Percentiles rank a stretch among this genome's conserved stretches.
Evolutionary conservation across 2,329 filamentous ascomycete genomes (phyloP).

Genomic region (Arthrobotrys sinensis): DNA sequence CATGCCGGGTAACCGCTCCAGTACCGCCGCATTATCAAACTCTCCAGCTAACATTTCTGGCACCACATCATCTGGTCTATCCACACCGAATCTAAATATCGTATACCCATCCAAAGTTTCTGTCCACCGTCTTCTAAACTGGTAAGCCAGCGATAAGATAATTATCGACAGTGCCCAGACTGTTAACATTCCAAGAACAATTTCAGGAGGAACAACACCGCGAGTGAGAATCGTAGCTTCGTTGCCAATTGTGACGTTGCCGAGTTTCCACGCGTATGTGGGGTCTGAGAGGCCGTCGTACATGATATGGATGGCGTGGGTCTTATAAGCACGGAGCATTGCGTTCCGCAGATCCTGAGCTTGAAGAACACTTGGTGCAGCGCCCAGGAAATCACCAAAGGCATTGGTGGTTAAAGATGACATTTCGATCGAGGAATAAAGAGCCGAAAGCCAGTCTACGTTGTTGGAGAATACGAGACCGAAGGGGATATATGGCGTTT

Average conservation of each 20-base stretch:
- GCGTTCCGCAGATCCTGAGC: constrained; percentile 37
- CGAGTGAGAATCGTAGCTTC: constrained; percentile 36
- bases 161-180: constrained; percentile 49
- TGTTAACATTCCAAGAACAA: constrained; percentile 35
- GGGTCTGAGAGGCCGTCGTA: constrained; percentile 50
- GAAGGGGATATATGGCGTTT: constrained; percentile 31
- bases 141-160: constrained; percentile 33
- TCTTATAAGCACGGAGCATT: constrained; percentile 51
- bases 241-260: constrained; percentile 34
- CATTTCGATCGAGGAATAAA: constrained; percentile 53
- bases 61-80: constrained; percentile 52
- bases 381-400: constrained; percentile 47
- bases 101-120: constrained; percentile 57
- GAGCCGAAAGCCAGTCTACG: constrained; percentile 36
- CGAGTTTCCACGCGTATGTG: constrained; percentile 41
- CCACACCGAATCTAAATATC: constrained; percentile 53
- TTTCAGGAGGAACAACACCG: constrained; percentile 44
- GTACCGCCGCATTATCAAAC: constrained; percentile 43
- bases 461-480: constrained; percentile 13
- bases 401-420: constrained; percentile 48
- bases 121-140: constrained; percentile 52
- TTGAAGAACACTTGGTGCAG: constrained; percentile 46
- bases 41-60: constrained; percentile 54
- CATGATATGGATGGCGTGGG: constrained; percentile 52
- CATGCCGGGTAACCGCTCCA: constrained; percentile 55